Conservation (phyloP, 2,329 filamentous ascomycete species). For the Penicillium brevicompactum region DNA sequence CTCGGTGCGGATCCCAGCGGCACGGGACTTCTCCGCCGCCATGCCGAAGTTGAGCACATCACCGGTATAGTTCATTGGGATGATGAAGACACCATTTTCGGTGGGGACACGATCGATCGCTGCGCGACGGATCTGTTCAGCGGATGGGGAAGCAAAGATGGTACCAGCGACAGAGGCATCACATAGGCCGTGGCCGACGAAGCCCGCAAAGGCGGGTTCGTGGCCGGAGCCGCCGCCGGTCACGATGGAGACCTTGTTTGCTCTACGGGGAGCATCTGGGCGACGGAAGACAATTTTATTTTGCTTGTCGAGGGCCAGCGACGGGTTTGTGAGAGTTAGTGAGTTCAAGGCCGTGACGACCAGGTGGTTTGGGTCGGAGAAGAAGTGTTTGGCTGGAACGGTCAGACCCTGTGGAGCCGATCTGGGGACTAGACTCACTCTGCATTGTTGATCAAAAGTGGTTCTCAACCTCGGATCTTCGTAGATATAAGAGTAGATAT, state of each 20-base stretch:
- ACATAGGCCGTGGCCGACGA: slow-evolving; percentile 80
- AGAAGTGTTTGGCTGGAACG: slow-evolving; percentile 72
- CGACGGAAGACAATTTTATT: slow-evolving; percentile 85
- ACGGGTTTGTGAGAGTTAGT: slow-evolving; percentile 81
- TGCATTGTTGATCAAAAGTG: slow-evolving; percentile 34
- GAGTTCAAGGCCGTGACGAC: slow-evolving; percentile 76
- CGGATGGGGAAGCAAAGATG: slow-evolving; percentile 79
- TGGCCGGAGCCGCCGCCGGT: slow-evolving; percentile 89
- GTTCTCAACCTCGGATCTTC: background rate
- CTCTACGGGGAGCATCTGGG: slow-evolving; percentile 51
- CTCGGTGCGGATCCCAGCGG: slow-evolving; percentile 73
- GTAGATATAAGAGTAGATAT: no score
- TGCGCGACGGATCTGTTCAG: slow-evolving; percentile 78
- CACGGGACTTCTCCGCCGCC: slow-evolving; percentile 88
- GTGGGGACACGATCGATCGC: slow-evolving; percentile 73
- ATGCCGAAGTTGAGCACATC: slow-evolving; percentile 92
- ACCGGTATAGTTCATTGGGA: slow-evolving; percentile 94
- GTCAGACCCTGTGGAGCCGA: slow-evolving; percentile 8
- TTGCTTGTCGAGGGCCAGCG: slow-evolving; percentile 71
- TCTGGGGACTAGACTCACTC: slow-evolving; percentile 31
- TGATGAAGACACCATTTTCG: slow-evolving; percentile 76
- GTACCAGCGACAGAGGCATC: slow-evolving; percentile 82
- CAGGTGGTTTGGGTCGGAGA: slow-evolving; percentile 78
- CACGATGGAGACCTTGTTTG: slow-evolving; percentile 73
- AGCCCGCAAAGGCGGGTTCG: slow-evolving; percentile 83